Evolutionary conservation across 176 grass and related monocot species (phyloP).

Genomic region (Oryza glumipatula): DNA sequence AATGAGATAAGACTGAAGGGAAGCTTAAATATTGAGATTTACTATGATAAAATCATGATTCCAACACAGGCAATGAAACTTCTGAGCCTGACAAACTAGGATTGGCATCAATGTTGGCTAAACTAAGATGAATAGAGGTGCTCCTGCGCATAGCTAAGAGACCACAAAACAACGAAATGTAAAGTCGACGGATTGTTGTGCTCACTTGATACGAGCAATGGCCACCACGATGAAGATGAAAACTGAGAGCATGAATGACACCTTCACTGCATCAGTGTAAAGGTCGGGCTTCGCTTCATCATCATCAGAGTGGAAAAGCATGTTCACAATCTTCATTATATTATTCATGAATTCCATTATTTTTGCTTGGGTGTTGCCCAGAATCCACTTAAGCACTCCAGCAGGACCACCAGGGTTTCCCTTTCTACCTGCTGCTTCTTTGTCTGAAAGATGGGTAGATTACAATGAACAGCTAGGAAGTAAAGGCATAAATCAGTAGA

Average conservation of each 20-base stretch:
- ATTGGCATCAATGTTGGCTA: slow-evolving; percentile 31
- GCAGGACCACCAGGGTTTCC: slow-evolving; percentile 31
- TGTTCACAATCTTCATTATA: slow-evolving; percentile 57
- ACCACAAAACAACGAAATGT: slow-evolving; percentile 46
- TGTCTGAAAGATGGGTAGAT: slow-evolving; percentile 43
- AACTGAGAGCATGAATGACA: slow-evolving; percentile 74
- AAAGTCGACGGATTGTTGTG: slow-evolving; percentile 81
- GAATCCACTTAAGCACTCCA: slow-evolving; percentile 66
- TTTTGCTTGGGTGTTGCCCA: slow-evolving; percentile 59
- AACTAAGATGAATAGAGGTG: slow-evolving; percentile 45
- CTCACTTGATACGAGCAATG: slow-evolving; percentile 67
- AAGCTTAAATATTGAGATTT: slow-evolving; percentile 34
- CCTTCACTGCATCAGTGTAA: slow-evolving; percentile 59
- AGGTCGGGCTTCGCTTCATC: slow-evolving; percentile 46
- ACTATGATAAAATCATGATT: slow-evolving; percentile 20
- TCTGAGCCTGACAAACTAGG: slow-evolving; percentile 27
- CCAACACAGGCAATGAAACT: slow-evolving; percentile 40
- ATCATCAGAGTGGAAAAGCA: slow-evolving; percentile 44
- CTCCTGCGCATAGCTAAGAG: slow-evolving; percentile 37
- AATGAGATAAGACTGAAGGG: slow-evolving; percentile 42
- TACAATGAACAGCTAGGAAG: slow-evolving; percentile 12
- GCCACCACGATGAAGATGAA: slow-evolving; percentile 80
- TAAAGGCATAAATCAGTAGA: slow-evolving; percentile 7
- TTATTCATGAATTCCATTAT: slow-evolving; percentile 66
- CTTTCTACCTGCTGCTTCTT: slow-evolving; percentile 49